Conservation (phyloP, 345 rosid genomes). For the Dovyalis caffra region DNA sequence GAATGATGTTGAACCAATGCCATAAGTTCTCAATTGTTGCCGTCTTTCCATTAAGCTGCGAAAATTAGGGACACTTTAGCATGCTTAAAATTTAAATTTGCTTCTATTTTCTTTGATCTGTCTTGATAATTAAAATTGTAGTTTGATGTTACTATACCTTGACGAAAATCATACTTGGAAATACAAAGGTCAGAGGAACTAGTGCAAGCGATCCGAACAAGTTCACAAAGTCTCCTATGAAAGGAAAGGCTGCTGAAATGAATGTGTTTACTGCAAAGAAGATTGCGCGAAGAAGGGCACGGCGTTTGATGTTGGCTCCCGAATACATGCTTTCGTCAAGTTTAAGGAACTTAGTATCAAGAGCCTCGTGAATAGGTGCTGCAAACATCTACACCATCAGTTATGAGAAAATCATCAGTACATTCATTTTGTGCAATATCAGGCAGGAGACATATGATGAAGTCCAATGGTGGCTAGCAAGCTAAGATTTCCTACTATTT, state of each 20-base stretch:
- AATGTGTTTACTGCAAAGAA: conserved; percentile 19
- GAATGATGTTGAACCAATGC: conserved; percentile 29
- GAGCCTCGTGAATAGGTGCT: conserved; percentile 35
- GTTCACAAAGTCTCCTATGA: conserved; percentile 40
- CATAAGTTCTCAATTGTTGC: conserved; percentile 24
- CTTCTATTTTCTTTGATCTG: neutral
- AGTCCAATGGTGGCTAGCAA: too few species aligned
- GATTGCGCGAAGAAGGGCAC: conserved; percentile 19
- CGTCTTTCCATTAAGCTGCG: conserved; percentile 23
- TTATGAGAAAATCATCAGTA: too few species aligned
- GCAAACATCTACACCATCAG: conserved; percentile 28
- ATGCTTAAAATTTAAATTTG: neutral
- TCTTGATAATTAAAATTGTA: neutral
- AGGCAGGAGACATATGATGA: too few species aligned
- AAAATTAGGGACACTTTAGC: neutral
- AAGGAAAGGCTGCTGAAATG: conserved; percentile 39
- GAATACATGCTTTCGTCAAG: conserved; percentile 23
- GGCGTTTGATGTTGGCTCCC: conserved; percentile 13
- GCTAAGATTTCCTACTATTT: too few species aligned
- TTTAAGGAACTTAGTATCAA: conserved; percentile 31
- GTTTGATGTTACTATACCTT: too few species aligned
- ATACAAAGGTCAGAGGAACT: conserved; percentile 33
- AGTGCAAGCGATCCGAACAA: conserved; percentile 33
- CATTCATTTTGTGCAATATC: too few species aligned
- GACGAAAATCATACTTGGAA: conserved; percentile 31